phyloP scores from a whole-genome alignment of 1,139 yeast genomes.

The Pichia sp. region DNA sequence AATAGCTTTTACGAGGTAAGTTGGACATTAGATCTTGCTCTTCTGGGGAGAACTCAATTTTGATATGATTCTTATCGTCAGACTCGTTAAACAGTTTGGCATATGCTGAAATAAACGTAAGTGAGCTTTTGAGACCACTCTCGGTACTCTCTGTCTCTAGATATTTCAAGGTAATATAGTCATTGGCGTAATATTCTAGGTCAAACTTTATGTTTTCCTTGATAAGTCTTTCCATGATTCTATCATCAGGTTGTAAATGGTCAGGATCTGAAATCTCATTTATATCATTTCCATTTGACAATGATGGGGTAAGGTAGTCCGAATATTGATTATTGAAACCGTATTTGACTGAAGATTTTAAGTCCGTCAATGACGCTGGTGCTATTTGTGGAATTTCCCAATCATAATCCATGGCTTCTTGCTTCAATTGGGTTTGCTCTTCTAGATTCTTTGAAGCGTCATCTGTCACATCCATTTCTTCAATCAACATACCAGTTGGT shows the following conservation, averaged over 20 bases:
- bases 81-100: conserved; percentile 40
- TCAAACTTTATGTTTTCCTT: conserved; percentile 78
- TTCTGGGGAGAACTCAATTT: conserved; percentile 44
- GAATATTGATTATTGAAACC: conserved; percentile 73
- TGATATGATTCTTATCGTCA: conserved; percentile 34
- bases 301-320: conserved; percentile 55
- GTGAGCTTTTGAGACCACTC: conserved; percentile 38
- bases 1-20: conserved; percentile 57
- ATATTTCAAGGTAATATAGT: conserved; percentile 60
- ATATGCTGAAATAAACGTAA: conserved; percentile 53
- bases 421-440: conserved; percentile 18
- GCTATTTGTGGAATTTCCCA: conserved; percentile 72
- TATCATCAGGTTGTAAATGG: conserved; percentile 42
- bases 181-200: conserved; percentile 84
- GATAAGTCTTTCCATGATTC: conserved; percentile 57
- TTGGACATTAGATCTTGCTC: conserved; percentile 63
- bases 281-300: conserved; percentile 81
- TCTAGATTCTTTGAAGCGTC: conserved; percentile 37
- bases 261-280: conserved; percentile 85
- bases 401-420: conserved; percentile 57
- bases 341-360: conserved; percentile 34
- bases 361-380: conserved; percentile 19
- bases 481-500: conserved; percentile 28
- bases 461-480: conserved; percentile 22
- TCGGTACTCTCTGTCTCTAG: conserved; percentile 39